These are phyloP conservation scores for Clarireedia paspali DNA, from an alignment of 2,329 filamentous ascomycete genomes.

Conservation along the genomic window DNA sequence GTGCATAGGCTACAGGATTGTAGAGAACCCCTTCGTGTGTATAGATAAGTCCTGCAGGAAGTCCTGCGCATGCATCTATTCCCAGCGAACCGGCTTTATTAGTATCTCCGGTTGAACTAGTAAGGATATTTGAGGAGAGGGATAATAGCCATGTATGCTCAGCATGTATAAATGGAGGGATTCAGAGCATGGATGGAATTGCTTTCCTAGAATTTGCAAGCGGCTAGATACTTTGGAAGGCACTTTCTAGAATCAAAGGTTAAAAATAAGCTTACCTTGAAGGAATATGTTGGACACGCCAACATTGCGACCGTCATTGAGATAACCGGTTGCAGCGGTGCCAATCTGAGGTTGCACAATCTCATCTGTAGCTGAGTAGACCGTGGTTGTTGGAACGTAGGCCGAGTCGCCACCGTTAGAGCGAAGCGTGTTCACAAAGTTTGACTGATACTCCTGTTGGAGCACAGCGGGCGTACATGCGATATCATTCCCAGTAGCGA, in stretches of 20 bases:
- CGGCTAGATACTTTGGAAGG: too few species aligned
- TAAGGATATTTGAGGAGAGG: too few species aligned
- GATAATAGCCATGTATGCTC: too few species aligned
- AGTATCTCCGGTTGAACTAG: too few species aligned
- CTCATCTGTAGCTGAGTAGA: slow-evolving; percentile 44
- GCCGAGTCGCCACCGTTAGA: slow-evolving; percentile 40
- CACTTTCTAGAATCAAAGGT: too few species aligned
- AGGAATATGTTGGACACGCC: neutral
- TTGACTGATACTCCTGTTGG: slow-evolving; percentile 40
- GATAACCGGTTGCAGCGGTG: slow-evolving; percentile 37
- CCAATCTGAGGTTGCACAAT: slow-evolving; percentile 44
- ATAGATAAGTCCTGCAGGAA: neutral
- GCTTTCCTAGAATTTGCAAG: too few species aligned
- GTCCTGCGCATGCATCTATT: neutral
- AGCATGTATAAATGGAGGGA: too few species aligned
- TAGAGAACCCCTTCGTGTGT: neutral
- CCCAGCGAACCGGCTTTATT: too few species aligned
- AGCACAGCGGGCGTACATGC: neutral
- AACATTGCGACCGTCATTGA: slow-evolving; percentile 24
- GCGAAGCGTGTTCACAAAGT: slow-evolving; percentile 37
- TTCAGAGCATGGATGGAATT: too few species aligned
- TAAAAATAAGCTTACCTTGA: neutral
- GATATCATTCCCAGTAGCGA: neutral
- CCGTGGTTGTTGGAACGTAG: slow-evolving; percentile 46
- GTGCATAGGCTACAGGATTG: slow-evolving; percentile 2